Evolutionary conservation across 495 filamentous ascomycete genomes (phyloP).

Genomic region (Aspergillus egyptiacus): DNA sequence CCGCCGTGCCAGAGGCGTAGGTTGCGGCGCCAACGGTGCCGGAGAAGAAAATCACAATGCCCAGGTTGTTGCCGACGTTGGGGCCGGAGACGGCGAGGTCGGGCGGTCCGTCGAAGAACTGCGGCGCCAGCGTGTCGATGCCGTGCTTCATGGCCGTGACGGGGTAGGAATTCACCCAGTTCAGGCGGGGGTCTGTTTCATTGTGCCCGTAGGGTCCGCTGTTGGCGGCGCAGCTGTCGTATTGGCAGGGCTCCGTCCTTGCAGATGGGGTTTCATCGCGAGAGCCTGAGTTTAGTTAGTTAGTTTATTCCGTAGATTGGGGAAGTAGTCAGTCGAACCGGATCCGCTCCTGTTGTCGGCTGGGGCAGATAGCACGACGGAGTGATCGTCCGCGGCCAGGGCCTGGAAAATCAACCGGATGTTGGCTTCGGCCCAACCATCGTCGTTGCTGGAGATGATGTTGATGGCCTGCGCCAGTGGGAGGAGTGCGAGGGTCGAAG

Average conservation of each 20-base stretch:
- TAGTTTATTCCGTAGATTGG: not conserved
- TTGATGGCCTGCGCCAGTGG: conserved; percentile 37
- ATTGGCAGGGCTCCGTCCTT: conserved; percentile 47
- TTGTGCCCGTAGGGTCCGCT: conserved; percentile 52
- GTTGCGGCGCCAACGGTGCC: conserved; percentile 58
- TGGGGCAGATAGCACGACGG: conserved; percentile 56
- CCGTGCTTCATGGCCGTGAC: conserved; percentile 60
- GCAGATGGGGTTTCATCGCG: conserved; percentile 39
- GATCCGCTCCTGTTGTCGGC: conserved; percentile 60
- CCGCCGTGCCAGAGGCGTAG: conserved; percentile 47
- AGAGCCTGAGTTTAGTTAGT: conserved; percentile 33
- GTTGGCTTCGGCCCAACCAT: conserved; percentile 67
- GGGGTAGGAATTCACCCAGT: conserved; percentile 66
- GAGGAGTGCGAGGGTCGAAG: conserved; percentile 10
- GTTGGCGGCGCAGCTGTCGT: conserved; percentile 50
- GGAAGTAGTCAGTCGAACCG: conserved; percentile 36
- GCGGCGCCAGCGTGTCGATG: conserved; percentile 48
- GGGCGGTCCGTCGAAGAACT: conserved; percentile 44
- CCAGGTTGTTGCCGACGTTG: conserved; percentile 58
- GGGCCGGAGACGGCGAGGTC: conserved; percentile 60
- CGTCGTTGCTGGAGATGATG: conserved; percentile 62
- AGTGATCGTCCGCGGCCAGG: conserved; percentile 48
- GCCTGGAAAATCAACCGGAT: conserved; percentile 50
- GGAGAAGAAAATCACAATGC: conserved; percentile 45
- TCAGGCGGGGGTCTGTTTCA: conserved; percentile 49